A percentile compares a stretch with the other conserved stretches of the same genome.
Conservation (phyloP, 352 stramenopile species). For the Phytophthora aleatoria region DNA sequence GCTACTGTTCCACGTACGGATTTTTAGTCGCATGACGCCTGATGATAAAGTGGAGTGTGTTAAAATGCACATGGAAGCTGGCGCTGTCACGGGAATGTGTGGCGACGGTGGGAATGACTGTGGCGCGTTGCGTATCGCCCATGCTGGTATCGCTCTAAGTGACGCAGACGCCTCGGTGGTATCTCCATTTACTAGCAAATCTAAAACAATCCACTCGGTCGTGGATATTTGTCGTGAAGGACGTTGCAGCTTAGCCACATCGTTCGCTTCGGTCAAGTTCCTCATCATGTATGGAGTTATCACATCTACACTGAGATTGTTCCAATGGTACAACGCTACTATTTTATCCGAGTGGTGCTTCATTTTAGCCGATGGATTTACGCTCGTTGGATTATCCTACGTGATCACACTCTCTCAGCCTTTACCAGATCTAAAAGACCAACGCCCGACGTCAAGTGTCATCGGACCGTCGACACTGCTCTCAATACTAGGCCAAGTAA, state of each 20-base stretch:
- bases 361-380: constrained; percentile 73
- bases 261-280: constrained; percentile 88
- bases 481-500: constrained; percentile 52
- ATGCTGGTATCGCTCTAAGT: constrained; percentile 92
- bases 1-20: constrained; percentile 69
- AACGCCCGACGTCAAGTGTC: constrained; percentile 56
- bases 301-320: constrained; percentile 61
- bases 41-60: constrained; percentile 72
- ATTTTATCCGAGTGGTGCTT: constrained; percentile 77
- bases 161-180: constrained; percentile 89
- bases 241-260: constrained; percentile 86
- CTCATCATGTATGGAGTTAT: constrained; percentile 91
- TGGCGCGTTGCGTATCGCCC: constrained; percentile 88
- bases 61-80: constrained; percentile 61
- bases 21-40: constrained; percentile 84
- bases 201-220: constrained; percentile 81
- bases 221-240: constrained; percentile 87
- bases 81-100: constrained; percentile 81
- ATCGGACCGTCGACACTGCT: constrained; percentile 58
- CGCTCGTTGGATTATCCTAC: constrained; percentile 71
- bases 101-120: constrained; percentile 92
- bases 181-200: constrained; percentile 87
- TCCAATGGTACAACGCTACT: constrained; percentile 72
- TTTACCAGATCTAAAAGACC: constrained; percentile 25
- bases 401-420: constrained; percentile 73